phyloP scores from a whole-genome alignment of 495 filamentous ascomycete species.

The Aspergillus campestris region DNA sequence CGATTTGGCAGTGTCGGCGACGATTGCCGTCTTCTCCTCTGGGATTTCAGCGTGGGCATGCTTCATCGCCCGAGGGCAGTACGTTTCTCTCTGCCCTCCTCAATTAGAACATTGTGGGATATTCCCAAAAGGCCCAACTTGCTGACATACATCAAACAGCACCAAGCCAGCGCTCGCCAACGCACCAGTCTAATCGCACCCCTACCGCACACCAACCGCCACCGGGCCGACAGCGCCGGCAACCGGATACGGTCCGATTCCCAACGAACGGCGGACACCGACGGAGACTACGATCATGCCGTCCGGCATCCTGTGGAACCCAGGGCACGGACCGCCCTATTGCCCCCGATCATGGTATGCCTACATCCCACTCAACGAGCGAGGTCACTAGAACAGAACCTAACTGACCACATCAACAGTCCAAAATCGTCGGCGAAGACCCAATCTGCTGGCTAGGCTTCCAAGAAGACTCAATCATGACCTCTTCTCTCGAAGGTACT shows the following conservation, averaged over 20 bases:
- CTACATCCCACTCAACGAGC: background rate
- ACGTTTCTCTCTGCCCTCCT: constrained; percentile 17
- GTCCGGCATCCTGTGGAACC: constrained; percentile 73
- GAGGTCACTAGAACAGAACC: background rate
- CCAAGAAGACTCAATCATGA: constrained; percentile 83
- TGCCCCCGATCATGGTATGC: constrained; percentile 87
- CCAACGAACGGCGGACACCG: constrained; percentile 50
- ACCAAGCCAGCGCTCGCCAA: constrained; percentile 32
- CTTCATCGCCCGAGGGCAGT: constrained; percentile 79
- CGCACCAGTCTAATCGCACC: constrained; percentile 30
- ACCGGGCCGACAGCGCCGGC: constrained; percentile 60
- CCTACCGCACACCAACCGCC: constrained; percentile 58
- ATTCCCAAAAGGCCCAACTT: background rate
- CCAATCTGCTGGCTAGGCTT: constrained; percentile 86
- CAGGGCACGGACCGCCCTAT: constrained; percentile 65
- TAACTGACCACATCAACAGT: constrained; percentile 35
- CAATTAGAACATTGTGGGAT: no score
- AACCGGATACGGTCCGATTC: constrained; percentile 53
- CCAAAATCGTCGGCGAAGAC: constrained; percentile 77
- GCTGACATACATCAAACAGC: constrained; percentile 27
- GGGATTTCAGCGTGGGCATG: constrained; percentile 98
- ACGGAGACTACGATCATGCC: constrained; percentile 37
- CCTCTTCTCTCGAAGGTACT: constrained; percentile 77
- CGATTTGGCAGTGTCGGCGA: constrained; percentile 93
- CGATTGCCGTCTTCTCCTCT: constrained; percentile 80